phyloP scores from a whole-genome alignment of 306 rosid genomes.

The Medicago lupulina region DNA sequence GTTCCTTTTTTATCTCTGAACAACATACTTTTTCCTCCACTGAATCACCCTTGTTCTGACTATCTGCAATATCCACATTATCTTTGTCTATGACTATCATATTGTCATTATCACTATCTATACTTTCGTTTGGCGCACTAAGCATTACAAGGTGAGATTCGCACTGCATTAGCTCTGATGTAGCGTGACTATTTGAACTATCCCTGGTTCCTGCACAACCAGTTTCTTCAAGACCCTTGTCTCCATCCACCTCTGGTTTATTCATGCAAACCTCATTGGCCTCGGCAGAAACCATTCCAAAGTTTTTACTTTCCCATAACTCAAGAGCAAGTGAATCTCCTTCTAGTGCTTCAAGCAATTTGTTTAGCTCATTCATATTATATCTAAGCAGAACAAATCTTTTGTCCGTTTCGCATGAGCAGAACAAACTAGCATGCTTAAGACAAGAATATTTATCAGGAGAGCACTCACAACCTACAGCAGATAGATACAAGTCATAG shows the following conservation, averaged over 20 bases:
- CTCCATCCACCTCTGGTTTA: conserved; percentile 50
- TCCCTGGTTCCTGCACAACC: conserved; percentile 49
- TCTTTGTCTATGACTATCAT: conserved; percentile 41
- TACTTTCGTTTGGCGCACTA: conserved; percentile 50
- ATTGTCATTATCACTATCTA: conserved; percentile 52
- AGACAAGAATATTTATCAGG: conserved; percentile 82
- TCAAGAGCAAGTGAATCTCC: conserved; percentile 57
- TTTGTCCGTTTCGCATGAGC: conserved; percentile 65
- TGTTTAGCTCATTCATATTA: conserved; percentile 59
- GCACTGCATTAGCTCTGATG: conserved; percentile 68
- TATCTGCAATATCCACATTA: conserved; percentile 51
- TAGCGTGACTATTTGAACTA: conserved; percentile 59
- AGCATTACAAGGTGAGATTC: conserved; percentile 54
- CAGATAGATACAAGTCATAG: conserved; percentile 87
- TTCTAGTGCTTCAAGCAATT: conserved; percentile 72
- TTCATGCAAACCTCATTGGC: conserved; percentile 35
- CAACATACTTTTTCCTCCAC: conserved; percentile 47
- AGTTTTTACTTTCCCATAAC: conserved; percentile 51
- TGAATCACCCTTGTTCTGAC: conserved; percentile 42
- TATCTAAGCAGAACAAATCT: conserved; percentile 68
- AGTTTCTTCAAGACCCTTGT: conserved; percentile 40
- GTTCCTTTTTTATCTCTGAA: conserved; percentile 44
- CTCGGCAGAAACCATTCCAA: conserved; percentile 48
- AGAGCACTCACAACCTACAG: conserved; percentile 79
- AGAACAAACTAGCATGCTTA: conserved; percentile 65